phyloP scores from a whole-genome alignment of 2,329 filamentous ascomycete species.

The Xylaria sp. region DNA sequence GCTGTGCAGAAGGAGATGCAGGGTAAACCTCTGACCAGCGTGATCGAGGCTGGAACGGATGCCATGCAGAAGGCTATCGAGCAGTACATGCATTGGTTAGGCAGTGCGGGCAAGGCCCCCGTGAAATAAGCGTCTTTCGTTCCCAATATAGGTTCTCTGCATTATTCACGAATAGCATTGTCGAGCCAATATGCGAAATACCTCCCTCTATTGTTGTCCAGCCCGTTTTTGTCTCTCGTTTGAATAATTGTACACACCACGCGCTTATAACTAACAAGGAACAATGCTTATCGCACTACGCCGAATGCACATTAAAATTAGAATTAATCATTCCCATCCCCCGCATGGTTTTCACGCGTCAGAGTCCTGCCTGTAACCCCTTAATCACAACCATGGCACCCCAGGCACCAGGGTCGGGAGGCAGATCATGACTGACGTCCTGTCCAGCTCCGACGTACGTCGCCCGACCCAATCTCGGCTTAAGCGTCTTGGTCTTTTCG shows the following conservation, averaged over 20 bases:
- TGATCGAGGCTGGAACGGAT: slow-evolving; percentile 60
- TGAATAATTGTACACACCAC: background rate
- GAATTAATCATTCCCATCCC: background rate
- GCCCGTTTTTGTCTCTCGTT: background rate
- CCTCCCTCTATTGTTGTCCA: background rate
- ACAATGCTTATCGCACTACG: background rate
- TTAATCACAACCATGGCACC: slow-evolving; percentile 70
- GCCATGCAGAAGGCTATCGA: slow-evolving; percentile 62
- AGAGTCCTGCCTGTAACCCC: slow-evolving; percentile 51
- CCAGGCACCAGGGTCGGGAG: slow-evolving; percentile 77
- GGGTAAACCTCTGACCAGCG: slow-evolving; percentile 59
- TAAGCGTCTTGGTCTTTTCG: slow-evolving; percentile 72
- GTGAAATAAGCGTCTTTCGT: slow-evolving; percentile 16
- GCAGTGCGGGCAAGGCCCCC: slow-evolving; percentile 58
- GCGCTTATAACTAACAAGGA: background rate
- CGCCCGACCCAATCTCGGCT: slow-evolving; percentile 72
- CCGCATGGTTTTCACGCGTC: background rate
- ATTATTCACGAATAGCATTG: background rate
- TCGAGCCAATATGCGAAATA: background rate
- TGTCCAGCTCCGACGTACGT: slow-evolving; percentile 72
- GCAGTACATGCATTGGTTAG: slow-evolving; percentile 58
- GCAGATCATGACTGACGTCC: slow-evolving; percentile 61
- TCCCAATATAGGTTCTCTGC: background rate
- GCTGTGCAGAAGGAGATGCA: slow-evolving; percentile 58
- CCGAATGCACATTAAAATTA: slow-evolving; percentile 16